These are phyloP conservation scores for Naematelia aurantialba DNA, from an alignment of 768 basidiomycete species.

Conservation along the genomic window DNA sequence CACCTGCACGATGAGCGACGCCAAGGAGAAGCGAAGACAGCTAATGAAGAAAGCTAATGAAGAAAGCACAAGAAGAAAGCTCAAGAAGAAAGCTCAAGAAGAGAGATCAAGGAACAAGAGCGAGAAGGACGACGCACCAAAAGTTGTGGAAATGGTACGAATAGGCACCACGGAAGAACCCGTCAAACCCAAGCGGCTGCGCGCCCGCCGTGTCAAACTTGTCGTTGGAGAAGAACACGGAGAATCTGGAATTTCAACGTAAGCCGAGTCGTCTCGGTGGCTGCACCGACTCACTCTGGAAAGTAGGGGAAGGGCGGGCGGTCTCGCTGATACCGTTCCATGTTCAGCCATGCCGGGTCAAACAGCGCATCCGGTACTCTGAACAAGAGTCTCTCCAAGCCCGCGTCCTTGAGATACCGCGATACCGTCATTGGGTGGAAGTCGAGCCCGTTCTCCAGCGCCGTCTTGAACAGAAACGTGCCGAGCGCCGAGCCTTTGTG, in stretches of 20 bases:
- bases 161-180: constrained; percentile 89
- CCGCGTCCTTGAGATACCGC: constrained; percentile 82
- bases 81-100: too few relatives aligned
- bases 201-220: constrained; percentile 68
- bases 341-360: constrained; percentile 94
- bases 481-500: constrained; percentile 90
- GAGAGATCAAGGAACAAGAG: too few relatives aligned
- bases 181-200: constrained; percentile 82
- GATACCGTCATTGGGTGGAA: constrained; percentile 97
- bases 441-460: constrained; percentile 82
- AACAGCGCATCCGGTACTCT: constrained; percentile 92
- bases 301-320: constrained; percentile 94
- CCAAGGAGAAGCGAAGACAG: not conserved
- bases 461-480: constrained; percentile 88
- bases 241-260: constrained; percentile 63
- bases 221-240: constrained; percentile 56
- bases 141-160: constrained; percentile 85
- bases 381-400: constrained; percentile 74
- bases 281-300: constrained; percentile 64
- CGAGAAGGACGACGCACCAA: constrained; percentile 39
- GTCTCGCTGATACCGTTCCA: constrained; percentile 84
- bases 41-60: too few relatives aligned
- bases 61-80: too few relatives aligned
- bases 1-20: constrained; percentile 61
- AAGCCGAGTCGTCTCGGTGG: not conserved